Conservation (phyloP, 495 filamentous ascomycete species). For the Pyrenula aspistea region DNA sequence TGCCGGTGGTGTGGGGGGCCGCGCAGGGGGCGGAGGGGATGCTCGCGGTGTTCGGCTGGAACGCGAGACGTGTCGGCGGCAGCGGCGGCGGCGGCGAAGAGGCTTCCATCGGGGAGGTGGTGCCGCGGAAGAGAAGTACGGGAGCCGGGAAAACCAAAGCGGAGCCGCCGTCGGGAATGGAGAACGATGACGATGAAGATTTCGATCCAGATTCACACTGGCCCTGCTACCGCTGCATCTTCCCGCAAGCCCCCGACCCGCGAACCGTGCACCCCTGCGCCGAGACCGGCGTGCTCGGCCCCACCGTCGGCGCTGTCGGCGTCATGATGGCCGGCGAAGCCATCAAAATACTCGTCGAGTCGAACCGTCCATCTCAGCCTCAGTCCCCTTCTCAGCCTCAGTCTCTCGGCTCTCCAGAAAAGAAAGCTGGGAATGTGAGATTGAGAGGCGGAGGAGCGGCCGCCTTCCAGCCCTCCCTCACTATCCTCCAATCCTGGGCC, state of each 20-base stretch:
- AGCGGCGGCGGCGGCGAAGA: conserved; percentile 38
- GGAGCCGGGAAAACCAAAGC: background rate
- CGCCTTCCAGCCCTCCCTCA: conserved; percentile 61
- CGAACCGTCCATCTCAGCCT: no score
- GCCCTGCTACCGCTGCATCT: conserved; percentile 91
- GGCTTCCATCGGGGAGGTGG: background rate
- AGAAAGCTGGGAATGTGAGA: conserved; percentile 1
- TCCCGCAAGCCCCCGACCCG: conserved; percentile 73
- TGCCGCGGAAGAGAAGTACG: conserved; percentile 7
- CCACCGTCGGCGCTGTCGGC: conserved; percentile 91
- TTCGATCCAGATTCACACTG: conserved; percentile 25
- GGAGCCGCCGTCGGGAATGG: background rate
- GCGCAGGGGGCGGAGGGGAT: conserved; percentile 81
- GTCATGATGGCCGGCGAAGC: conserved; percentile 82
- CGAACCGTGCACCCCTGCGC: conserved; percentile 70
- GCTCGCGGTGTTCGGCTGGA: conserved; percentile 54
- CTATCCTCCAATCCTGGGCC: conserved; percentile 42
- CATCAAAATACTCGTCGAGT: conserved; percentile 57
- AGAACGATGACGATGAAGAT: background rate
- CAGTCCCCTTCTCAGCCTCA: conserved; percentile 10
- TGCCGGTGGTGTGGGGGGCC: conserved; percentile 78
- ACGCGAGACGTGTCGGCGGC: conserved; percentile 32
- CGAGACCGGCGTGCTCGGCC: conserved; percentile 83
- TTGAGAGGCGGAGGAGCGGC: conserved; percentile 10
- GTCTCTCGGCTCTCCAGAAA: no score